Conservation (phyloP, 2,329 filamentous ascomycete species). For the Incumbomyces lentus region DNA sequence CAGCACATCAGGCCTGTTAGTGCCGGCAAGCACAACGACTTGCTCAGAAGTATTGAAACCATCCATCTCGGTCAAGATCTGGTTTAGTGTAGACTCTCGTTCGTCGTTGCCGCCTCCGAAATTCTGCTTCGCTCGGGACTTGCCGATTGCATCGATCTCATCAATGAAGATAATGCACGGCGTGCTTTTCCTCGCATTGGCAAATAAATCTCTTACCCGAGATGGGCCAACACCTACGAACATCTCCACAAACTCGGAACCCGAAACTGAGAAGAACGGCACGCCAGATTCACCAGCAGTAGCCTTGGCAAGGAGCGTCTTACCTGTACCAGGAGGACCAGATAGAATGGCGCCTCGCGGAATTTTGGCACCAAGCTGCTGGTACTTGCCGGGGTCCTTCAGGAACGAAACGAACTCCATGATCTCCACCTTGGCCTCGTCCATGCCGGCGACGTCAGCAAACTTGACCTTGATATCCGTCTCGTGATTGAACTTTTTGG, state of each 20-base stretch:
- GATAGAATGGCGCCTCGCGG: slow-evolving; percentile 92
- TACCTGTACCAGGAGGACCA: slow-evolving; percentile 96
- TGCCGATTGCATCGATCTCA: slow-evolving; percentile 96
- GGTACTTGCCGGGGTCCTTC: slow-evolving; percentile 83
- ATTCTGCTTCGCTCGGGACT: slow-evolving; percentile 71
- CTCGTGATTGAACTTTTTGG: slow-evolving; percentile 96
- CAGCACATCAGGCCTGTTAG: slow-evolving; percentile 86
- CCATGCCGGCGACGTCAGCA: slow-evolving; percentile 90
- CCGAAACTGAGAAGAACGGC: slow-evolving; percentile 96
- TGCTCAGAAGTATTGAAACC: slow-evolving; percentile 96
- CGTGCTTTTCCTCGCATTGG: slow-evolving; percentile 86
- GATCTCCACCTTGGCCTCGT: slow-evolving; percentile 95
- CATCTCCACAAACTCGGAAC: slow-evolving; percentile 99
- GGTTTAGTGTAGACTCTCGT: slow-evolving; percentile 90
- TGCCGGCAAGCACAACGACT: slow-evolving; percentile 92
- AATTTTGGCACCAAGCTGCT: slow-evolving; percentile 93
- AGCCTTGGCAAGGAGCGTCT: slow-evolving; percentile 92
- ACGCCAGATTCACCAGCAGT: slow-evolving; percentile 95
- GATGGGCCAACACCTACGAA: slow-evolving; percentile 98
- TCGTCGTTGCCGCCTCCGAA: slow-evolving; percentile 92
- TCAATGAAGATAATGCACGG: slow-evolving; percentile 99
- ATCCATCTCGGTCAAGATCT: slow-evolving; percentile 98
- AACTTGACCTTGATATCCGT: slow-evolving; percentile 96
- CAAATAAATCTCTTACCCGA: slow-evolving; percentile 86
- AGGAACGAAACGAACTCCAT: slow-evolving; percentile 99